Evolutionary conservation across 805 yeast species (phyloP), one percentile per base, ranked within the genome.

Genomic region (Nakazawaea pomicola): DNA sequence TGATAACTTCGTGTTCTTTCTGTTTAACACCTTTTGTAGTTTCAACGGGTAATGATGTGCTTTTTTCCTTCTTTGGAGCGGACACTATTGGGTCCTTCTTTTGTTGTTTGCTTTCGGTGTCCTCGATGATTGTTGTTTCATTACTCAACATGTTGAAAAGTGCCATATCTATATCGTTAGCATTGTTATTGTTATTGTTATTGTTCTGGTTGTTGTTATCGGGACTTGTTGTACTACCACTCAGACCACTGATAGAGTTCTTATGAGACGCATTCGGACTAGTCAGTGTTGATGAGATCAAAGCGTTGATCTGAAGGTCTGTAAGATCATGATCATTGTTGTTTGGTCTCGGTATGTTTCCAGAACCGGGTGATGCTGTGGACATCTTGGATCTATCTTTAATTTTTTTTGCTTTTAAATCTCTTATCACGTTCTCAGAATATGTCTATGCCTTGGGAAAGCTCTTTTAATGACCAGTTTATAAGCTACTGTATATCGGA

Each of bases 251-350:
- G 23, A 10, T 11, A 15, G 35, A 18, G 27, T 20, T 20, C 4
- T 28, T n/a, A 9, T 28, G n/a, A n/a, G 30, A 28, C 15, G 15
- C 30, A 10, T 7, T 15, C 12, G 36, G 41, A 17, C 20, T 32
- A 11, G 28, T 29, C 33, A n/a, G 27, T 19, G 29, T 35, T 14
- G 42, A 39, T 17, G 33, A 40, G 11, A 38, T 9, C 17, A 40
- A 29, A 2, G 40, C 40, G n/a, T 29, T 41, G 27, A 41, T 35
- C 23, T 41, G 44, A 4, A 36, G 16, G 27, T 41, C 44, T 1
- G 44, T 36, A 12, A 41, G 19, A 31, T 41, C 33, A 4, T 18
- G 35, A 16, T 36, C 32, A 15, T 28, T 15, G 29, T 18, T 20
- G 20, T 19, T 20, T 6, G 12, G 18, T 6, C 9, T 36, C 11